Evolutionary conservation across 2,329 filamentous ascomycete genomes (phyloP).

Genomic region (Ceratocystis cubensis): DNA sequence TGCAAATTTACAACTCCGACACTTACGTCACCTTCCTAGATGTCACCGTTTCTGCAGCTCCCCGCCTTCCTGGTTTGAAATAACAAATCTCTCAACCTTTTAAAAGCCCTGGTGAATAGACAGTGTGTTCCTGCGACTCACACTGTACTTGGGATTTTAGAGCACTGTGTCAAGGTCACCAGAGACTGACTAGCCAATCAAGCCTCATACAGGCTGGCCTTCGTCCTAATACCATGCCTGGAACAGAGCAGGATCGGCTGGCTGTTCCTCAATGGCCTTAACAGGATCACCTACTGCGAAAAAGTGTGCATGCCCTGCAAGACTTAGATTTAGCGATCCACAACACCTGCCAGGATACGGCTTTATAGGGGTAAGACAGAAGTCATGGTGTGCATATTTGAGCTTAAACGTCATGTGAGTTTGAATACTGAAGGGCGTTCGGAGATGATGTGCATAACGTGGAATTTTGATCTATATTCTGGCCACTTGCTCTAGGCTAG

Average conservation of each 20-base stretch:
- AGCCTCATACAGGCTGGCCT: neutral
- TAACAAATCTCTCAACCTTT: constrained; percentile 3
- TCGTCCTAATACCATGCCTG: neutral
- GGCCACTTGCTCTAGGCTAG: no score
- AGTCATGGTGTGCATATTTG: neutral
- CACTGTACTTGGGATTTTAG: neutral
- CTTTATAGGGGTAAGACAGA: neutral
- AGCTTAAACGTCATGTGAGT: no score
- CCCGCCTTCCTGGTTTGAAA: constrained; percentile 4
- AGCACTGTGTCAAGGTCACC: neutral
- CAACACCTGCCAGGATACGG: neutral
- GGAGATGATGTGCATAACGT: no score
- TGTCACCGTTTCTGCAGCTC: constrained; percentile 14
- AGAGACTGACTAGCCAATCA: neutral
- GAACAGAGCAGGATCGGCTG: neutral
- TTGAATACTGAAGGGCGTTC: no score
- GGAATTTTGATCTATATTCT: no score
- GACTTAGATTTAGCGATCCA: neutral
- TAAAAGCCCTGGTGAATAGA: neutral
- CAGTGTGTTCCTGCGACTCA: neutral
- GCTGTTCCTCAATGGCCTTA: neutral
- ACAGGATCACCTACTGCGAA: neutral
- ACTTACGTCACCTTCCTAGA: constrained; percentile 18
- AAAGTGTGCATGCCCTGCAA: neutral
- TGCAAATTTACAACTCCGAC: neutral